These are phyloP conservation scores for Scutellaria minor DNA, from an alignment of 257 asterid genomes.

Conservation along the genomic window DNA sequence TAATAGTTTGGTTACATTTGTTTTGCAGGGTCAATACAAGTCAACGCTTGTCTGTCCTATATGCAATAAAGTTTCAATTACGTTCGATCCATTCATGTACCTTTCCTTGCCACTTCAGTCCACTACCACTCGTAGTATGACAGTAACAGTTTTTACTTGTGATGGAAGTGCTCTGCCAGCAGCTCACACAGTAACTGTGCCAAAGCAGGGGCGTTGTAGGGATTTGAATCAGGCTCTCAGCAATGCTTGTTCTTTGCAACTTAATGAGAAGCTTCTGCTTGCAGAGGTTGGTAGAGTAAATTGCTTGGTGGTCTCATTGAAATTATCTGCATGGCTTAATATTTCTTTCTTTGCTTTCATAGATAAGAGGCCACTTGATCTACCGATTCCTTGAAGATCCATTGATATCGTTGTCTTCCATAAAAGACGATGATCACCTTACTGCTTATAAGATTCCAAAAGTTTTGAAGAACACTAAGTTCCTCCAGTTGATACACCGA, in stretches of 20 bases:
- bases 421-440: constrained; percentile 93
- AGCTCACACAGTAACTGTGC: constrained; percentile 83
- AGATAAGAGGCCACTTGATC: constrained; percentile 95
- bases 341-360: constrained; percentile 33
- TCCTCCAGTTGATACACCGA: constrained; percentile 94
- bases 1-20: constrained; percentile 28
- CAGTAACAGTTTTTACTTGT: constrained; percentile 90
- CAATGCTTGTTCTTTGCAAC: constrained; percentile 79
- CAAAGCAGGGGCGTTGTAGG: constrained; percentile 97
- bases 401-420: constrained; percentile 71
- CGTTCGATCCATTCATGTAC: constrained; percentile 99
- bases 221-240: constrained; percentile 87
- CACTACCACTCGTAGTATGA: constrained; percentile 84
- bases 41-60: constrained; percentile 97
- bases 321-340: constrained; percentile 28
- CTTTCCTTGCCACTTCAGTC: constrained; percentile 95
- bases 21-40: constrained; percentile 96
- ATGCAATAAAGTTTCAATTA: constrained; percentile 90
- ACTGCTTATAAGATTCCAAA: constrained; percentile 94
- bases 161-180: constrained; percentile 94
- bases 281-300: constrained; percentile 74
- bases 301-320: constrained; percentile 28
- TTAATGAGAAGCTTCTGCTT: constrained; percentile 85
- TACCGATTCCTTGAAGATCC: constrained; percentile 93
- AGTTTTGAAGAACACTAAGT: constrained; percentile 68